Conservation (phyloP, 2,329 filamentous ascomycete species). For the Fusarium falciforme region DNA sequence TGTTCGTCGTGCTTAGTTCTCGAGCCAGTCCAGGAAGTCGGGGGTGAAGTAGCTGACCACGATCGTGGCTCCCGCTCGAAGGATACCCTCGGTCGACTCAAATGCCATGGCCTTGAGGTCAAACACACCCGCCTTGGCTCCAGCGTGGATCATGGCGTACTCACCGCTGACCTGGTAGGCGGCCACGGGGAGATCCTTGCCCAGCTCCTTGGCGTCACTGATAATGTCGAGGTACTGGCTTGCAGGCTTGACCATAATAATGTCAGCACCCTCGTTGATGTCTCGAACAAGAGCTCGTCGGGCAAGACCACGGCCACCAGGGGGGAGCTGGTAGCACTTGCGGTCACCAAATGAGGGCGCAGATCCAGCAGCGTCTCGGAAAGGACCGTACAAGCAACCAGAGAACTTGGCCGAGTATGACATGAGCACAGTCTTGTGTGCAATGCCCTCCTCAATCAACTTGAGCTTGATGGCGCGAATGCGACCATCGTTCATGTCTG, state of each 20-base stretch:
- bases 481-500: slow-evolving; percentile 98
- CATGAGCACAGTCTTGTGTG: slow-evolving; percentile 93
- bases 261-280: slow-evolving; percentile 92
- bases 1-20: slow-evolving; percentile 53
- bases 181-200: slow-evolving; percentile 89
- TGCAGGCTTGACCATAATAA: slow-evolving; percentile 99
- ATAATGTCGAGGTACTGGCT: slow-evolving; percentile 98
- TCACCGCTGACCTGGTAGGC: slow-evolving; percentile 98
- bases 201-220: slow-evolving; percentile 94
- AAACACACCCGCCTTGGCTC: slow-evolving; percentile 94
- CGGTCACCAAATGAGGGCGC: slow-evolving; percentile 92
- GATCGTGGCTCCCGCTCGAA: slow-evolving; percentile 92
- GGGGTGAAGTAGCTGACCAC: slow-evolving; percentile 95
- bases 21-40: slow-evolving; percentile 76
- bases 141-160: slow-evolving; percentile 97
- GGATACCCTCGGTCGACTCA: slow-evolving; percentile 91
- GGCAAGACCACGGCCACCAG: slow-evolving; percentile 90
- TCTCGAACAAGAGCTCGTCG: slow-evolving; percentile 90
- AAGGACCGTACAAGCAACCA: slow-evolving; percentile 95
- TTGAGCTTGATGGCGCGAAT: slow-evolving; percentile 98
- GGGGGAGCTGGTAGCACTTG: slow-evolving; percentile 95
- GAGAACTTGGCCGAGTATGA: slow-evolving; percentile 98
- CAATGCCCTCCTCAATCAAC: slow-evolving; percentile 92
- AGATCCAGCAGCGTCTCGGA: slow-evolving; percentile 95
- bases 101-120: slow-evolving; percentile 95